Percentiles rank a stretch among this genome's conserved stretches.
phyloP scores from a whole-genome alignment of 305 asterid genomes.

The Fraxinus latifolia region DNA sequence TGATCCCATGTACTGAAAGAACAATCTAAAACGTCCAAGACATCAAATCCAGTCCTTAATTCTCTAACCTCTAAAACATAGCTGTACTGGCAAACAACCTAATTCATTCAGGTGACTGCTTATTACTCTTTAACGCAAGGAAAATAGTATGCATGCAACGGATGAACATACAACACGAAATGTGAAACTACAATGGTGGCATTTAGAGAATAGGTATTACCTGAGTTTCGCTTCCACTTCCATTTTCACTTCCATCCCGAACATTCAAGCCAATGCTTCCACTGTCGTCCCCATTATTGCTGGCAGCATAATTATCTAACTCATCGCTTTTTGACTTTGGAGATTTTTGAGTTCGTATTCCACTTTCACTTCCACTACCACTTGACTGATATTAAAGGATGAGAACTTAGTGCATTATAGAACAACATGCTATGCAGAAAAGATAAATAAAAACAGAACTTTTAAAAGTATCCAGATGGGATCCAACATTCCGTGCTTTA shows the following conservation, averaged over 20 bases:
- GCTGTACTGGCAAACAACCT: neutral
- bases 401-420: neutral
- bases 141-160: neutral
- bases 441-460: neutral
- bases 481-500: neutral
- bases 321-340: neutral
- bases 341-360: slow-evolving; percentile 8
- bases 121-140: neutral
- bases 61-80: neutral
- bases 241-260: neutral
- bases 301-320: slow-evolving; percentile 6
- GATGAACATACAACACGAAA: neutral
- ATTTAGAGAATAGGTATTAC: neutral
- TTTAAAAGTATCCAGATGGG: neutral
- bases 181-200: neutral
- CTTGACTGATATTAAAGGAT: slow-evolving; percentile 9
- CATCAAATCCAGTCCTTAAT: neutral
- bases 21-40: neutral
- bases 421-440: neutral
- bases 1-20: neutral
- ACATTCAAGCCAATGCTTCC: slow-evolving; percentile 11
- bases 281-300: slow-evolving; percentile 4
- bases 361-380: slow-evolving; percentile 7
- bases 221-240: slow-evolving; percentile 6
- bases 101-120: neutral